Conservation (phyloP, 108 stramenopile genomes). For the Schizochytrium sp. region DNA sequence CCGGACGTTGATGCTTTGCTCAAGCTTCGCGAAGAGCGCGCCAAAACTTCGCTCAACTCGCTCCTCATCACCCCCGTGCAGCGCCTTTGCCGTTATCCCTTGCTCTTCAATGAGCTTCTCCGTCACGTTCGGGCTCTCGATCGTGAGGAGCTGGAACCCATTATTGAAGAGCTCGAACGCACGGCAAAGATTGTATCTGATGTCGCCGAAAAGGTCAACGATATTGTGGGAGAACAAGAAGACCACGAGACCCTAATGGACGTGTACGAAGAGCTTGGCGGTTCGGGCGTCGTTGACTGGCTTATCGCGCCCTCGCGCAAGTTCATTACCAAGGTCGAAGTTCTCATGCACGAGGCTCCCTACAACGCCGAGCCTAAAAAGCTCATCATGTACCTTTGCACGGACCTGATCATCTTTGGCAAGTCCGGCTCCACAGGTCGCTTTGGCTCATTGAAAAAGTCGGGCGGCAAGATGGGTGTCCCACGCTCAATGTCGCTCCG, state of each 20-base stretch:
- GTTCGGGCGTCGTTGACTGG: background rate
- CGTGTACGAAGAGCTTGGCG: background rate
- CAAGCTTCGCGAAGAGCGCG: background rate
- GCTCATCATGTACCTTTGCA: background rate
- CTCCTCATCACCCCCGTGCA: conserved; percentile 5
- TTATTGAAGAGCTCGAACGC: background rate
- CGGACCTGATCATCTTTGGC: background rate
- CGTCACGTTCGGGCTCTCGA: background rate
- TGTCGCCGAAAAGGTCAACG: background rate
- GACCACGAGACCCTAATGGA: background rate
- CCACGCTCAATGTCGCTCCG: background rate
- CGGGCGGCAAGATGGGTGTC: background rate
- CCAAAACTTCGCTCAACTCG: background rate
- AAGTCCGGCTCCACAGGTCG: background rate
- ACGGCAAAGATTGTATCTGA: background rate
- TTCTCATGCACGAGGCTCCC: conserved; percentile 11
- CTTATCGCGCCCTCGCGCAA: background rate
- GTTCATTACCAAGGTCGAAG: background rate
- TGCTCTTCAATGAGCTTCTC: background rate
- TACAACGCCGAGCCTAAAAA: background rate
- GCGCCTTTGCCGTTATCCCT: background rate
- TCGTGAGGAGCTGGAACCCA: background rate
- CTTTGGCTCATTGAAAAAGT: background rate
- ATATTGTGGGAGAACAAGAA: background rate
- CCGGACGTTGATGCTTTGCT: background rate